Evolutionary conservation across 2,329 filamentous ascomycete genomes (phyloP), one percentile per base, ranked within the genome.

Genomic region (Colletotrichum sp.): DNA sequence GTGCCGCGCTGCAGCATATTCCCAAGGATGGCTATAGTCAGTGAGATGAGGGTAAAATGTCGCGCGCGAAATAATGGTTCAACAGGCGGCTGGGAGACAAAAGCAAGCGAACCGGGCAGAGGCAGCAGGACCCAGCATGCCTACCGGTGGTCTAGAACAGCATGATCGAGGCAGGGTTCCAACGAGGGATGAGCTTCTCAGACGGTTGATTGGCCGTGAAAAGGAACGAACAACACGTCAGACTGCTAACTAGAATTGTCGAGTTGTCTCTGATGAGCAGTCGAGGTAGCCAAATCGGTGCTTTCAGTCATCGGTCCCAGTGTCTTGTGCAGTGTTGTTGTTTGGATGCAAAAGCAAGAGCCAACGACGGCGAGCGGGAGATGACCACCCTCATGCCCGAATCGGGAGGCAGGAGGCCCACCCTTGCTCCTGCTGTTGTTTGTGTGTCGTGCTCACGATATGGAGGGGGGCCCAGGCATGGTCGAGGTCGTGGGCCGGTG

Each of bases 71-170:
- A n/a, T 44, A 24, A 63, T 34, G n/a, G n/a, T 63, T 22, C 32
- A 34, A 22, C 26, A 8, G 26, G 26, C 26, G 32, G 26, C 57
- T 30, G 62, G 62, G 30, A 36, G 62, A 44, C 62, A 65, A 65
- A 65, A 65, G 62, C 28, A 65, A 65, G 30, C 59, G 59, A 63
- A 34, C 59, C 30, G 30, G 30, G 62, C n/a, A 44, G 62, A 44
- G 55, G 55, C 26, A 63, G 59, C 26, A 63, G 28, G 34, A 52
- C 44, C 44, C 12, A 22, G 39, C 69, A 68, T 68, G 69, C 57
- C 70, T 68, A 52, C 16, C 8, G 39, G 60, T 57, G 70, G 73
- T 68, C 73, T 75, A 69, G 73, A 73, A 68, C 59, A 12, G 32
- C 16, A 36, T 12, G n/a, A 57, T 52, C 62, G 24, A 60, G 12